Base-by-base conservation (phyloP, 1,139 yeast genomes). In the Pichia kudriavzevii region DNA sequence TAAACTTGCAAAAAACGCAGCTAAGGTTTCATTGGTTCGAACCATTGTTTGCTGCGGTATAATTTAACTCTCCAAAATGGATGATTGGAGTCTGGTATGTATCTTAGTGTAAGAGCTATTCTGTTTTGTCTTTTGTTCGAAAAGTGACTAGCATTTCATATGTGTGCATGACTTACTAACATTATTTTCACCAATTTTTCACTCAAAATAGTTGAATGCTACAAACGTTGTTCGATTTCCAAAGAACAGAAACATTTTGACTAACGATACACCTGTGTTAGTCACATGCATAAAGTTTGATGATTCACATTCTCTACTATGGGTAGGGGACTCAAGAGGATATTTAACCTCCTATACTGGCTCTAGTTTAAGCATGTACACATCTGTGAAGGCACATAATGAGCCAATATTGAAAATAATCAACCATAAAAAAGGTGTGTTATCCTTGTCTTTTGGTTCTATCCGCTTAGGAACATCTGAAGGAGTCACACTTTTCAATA, bases 321-420 rank as follows among this genome's bases (percentile, higher is more conserved):
- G 97, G 97, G 67, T 79, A 4, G 95, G 95, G n/a, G 91, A 82
- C 53, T 61, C 68, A 9, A 57, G 54, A 24, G 63, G 64, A 7
- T 56, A 53, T 32, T 30, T 59, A 3, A 46, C 50, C 16, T 50
- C 59, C 7, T 53, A 53, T 31, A 43, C 50, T 16, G 56, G 66
- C 30, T 39, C 52, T 37, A 35, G 46, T 40, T 39, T 70, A 35
- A 61, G 58, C 33, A 67, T 73, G 3, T 74, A 74, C 46, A 64
- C 75, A 5, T 60, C 75, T 31, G 76, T 72, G 49, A 64, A 63
- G 37, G 72, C 79, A 2, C 66, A 63, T 30, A 50, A 55, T 10
- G 46, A 59, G 1, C 64, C 77, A 1, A 67, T 78, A 1, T 50
- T 61, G 21, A 78, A 74, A 51, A 54, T 73, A 30, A 46, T 76